Base-by-base conservation (phyloP, 73 alveolate genomes). In the Paramecium octaurelia region DNA sequence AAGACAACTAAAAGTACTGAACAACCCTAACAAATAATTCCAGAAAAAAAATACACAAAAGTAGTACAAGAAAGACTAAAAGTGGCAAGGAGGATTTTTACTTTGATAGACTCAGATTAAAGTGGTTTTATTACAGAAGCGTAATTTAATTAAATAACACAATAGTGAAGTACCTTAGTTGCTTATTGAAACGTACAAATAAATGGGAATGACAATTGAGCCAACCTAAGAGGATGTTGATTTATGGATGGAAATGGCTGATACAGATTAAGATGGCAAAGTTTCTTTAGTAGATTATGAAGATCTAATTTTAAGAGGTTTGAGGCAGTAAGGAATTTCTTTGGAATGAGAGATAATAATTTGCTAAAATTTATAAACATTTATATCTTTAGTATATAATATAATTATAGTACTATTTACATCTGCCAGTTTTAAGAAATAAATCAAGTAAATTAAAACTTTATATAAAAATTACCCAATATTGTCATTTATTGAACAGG, bases 241-340 rank as follows among this genome's bases (percentile, higher is more conserved):
- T 23, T 77, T 77, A 34, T 77, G 90, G 90, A 77, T 80, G 91
- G 46, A 80, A 44, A 80, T 80, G 91, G 91, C 77, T 43, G 76
- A 80, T 14, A 8, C 50, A 35, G 91, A 80, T 48, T 20, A 18
- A 80, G 91, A 80, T 43, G 91, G 77, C 2, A 44, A 48, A 80
- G 77, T 80, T 44, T 43, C 36, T 0, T 43, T 80, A 64, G 46
- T 23, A 40, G 76, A 80, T 20, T 77, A 77, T 77, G 90, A 77
- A 24, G 54, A 77, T 77, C 31, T 77, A n/a, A 40, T 77, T 8
- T 8, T 77, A 1, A 77, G 21, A 23, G 50, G 90, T 16, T 34
- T 77, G 20, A 43, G 7, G 7, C 50, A 77, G 50, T 77, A 77
- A 43, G 90, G 90, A 21, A 77, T 77, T 4, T 2, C 0, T 0